Conservation (phyloP, 2,329 filamentous ascomycete genomes). For the Penicillium sp. region DNA sequence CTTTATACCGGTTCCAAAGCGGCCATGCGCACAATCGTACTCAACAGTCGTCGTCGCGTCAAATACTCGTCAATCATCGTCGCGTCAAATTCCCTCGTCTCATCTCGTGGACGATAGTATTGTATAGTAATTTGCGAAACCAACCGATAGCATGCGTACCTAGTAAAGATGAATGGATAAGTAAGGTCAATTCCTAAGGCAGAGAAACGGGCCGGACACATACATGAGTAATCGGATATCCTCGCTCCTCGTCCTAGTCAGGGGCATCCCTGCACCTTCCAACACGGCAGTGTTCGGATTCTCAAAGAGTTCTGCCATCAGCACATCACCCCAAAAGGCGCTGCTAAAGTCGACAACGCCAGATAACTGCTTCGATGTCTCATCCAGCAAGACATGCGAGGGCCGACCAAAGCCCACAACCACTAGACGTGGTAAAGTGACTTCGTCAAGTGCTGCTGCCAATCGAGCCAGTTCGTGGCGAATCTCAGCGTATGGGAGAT, state of each 20-base stretch:
- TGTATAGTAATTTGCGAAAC: constrained; percentile 36
- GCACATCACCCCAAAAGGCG: constrained; percentile 53
- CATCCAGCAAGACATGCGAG: constrained; percentile 50
- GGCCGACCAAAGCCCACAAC: constrained; percentile 47
- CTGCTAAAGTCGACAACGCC: constrained; percentile 52
- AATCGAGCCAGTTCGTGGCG: constrained; percentile 47
- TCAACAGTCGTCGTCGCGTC: constrained; percentile 34
- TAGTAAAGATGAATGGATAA: constrained; percentile 10
- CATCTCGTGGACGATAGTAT: constrained; percentile 37
- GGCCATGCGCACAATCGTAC: constrained; percentile 29
- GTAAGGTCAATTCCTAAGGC: neutral
- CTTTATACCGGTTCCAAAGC: constrained; percentile 13
- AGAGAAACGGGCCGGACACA: constrained; percentile 5
- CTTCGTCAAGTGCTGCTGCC: constrained; percentile 45
- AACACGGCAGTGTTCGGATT: constrained; percentile 32
- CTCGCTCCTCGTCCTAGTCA: constrained; percentile 21
- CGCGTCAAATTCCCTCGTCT: constrained; percentile 35
- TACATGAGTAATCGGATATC: constrained; percentile 35
- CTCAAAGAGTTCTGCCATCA: constrained; percentile 50
- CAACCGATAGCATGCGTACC: constrained; percentile 39
- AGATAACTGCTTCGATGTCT: constrained; percentile 44
- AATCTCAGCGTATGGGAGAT: constrained; percentile 52
- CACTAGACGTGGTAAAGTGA: constrained; percentile 50
- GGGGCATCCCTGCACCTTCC: constrained; percentile 32
- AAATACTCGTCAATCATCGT: too few relatives aligned